phyloP scores from a whole-genome alignment of 164 flowering plant species.

The Malania oleifera region DNA sequence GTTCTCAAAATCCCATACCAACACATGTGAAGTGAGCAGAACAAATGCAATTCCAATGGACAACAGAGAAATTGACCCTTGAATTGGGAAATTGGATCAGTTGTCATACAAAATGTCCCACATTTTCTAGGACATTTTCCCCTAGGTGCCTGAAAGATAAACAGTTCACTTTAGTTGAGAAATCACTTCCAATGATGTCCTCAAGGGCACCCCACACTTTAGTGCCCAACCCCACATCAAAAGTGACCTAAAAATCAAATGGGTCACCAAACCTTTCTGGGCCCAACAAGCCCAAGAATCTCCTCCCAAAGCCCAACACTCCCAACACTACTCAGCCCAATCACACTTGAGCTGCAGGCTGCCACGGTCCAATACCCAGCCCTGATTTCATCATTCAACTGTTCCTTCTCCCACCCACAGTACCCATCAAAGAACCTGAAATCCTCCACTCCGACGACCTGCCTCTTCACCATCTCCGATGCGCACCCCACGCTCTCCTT shows the following conservation, averaged over 20 bases:
- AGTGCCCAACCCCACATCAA: too few relatives aligned
- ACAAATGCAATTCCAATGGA: too few relatives aligned
- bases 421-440: constrained; percentile 93
- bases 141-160: too few relatives aligned
- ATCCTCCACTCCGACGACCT: constrained; percentile 46
- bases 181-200: too few relatives aligned
- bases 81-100: too few relatives aligned
- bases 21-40: too few relatives aligned
- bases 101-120: too few relatives aligned
- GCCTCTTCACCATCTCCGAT: constrained; percentile 85
- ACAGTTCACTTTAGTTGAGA: too few relatives aligned
- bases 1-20: too few relatives aligned
- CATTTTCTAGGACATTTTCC: too few relatives aligned
- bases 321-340: constrained; percentile 44
- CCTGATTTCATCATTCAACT: constrained; percentile 68
- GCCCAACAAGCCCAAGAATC: constrained; percentile 71
- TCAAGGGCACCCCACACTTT: too few relatives aligned
- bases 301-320: constrained; percentile 73
- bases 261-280: constrained; percentile 39
- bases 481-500: constrained; percentile 84
- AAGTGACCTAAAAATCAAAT: not conserved
- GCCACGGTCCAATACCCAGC: constrained; percentile 89
- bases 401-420: constrained; percentile 84
- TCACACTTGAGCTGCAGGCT: constrained; percentile 77
- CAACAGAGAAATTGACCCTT: too few relatives aligned